A percentile compares a stretch with the other conserved stretches of the same genome.
Evolutionary conservation across 495 filamentous ascomycete genomes (phyloP).

Genomic region (Penicillium turbatum): DNA sequence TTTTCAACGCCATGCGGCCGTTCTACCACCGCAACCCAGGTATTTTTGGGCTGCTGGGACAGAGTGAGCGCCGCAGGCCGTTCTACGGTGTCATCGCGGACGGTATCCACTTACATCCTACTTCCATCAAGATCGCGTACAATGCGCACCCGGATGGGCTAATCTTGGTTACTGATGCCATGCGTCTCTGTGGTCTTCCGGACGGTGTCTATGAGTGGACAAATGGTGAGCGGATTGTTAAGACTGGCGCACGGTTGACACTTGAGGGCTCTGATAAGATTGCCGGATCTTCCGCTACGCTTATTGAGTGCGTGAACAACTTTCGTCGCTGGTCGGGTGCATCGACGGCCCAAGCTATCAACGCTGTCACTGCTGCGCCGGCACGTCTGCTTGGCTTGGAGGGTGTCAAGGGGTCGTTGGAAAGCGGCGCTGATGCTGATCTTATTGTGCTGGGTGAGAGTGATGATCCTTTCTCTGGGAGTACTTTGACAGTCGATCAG

Average conservation of each 20-base stretch:
- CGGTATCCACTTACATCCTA: slow-evolving; percentile 59
- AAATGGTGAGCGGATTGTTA: slow-evolving; percentile 67
- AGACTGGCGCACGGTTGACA: slow-evolving; percentile 61
- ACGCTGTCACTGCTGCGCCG: slow-evolving; percentile 67
- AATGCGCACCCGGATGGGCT: slow-evolving; percentile 51
- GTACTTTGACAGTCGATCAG: slow-evolving; percentile 57
- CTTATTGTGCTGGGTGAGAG: slow-evolving; percentile 64
- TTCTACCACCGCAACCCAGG: slow-evolving; percentile 83
- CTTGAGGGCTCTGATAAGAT: slow-evolving; percentile 68
- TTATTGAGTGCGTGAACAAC: slow-evolving; percentile 78
- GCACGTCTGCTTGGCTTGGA: slow-evolving; percentile 67
- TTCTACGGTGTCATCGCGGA: slow-evolving; percentile 61
- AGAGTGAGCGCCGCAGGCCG: slow-evolving; percentile 43
- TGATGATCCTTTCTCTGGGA: slow-evolving; percentile 38
- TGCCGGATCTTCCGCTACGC: slow-evolving; percentile 63
- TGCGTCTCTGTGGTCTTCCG: slow-evolving; percentile 60
- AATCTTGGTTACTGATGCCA: slow-evolving; percentile 59
- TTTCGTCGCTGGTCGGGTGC: slow-evolving; percentile 68
- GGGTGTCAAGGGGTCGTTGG: slow-evolving; percentile 62
- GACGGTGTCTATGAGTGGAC: slow-evolving; percentile 78
- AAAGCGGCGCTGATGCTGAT: slow-evolving; percentile 73
- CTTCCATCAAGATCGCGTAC: slow-evolving; percentile 56
- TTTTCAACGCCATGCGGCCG: slow-evolving; percentile 87
- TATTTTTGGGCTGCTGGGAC: slow-evolving; percentile 69
- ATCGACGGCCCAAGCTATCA: slow-evolving; percentile 59